Percentiles rank a stretch among this genome's conserved stretches.
phyloP scores from a whole-genome alignment of 108 stramenopile species.

The Cyclotella cryptica region DNA sequence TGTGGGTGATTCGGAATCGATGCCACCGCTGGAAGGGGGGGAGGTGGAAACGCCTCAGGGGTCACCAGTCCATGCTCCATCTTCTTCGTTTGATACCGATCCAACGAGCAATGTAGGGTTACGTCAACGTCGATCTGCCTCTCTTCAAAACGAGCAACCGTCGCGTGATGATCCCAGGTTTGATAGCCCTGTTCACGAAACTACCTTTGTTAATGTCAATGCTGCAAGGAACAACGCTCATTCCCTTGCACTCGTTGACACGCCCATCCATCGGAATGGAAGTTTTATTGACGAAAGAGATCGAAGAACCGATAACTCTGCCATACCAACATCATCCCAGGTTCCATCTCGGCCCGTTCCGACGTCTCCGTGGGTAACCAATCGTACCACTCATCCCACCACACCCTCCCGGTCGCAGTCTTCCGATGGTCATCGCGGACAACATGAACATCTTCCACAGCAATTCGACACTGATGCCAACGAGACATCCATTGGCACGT shows the following conservation, averaged over 20 bases:
- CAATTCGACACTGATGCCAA: neutral
- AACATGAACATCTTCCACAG: neutral
- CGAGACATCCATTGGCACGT: slow-evolving; percentile 11
- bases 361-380: slow-evolving; percentile 27
- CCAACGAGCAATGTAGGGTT: slow-evolving; percentile 29
- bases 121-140: slow-evolving; percentile 12
- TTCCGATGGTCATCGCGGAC: neutral
- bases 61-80: neutral
- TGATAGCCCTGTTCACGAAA: neutral
- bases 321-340: neutral
- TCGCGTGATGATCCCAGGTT: neutral
- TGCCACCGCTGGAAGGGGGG: neutral
- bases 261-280: slow-evolving; percentile 40
- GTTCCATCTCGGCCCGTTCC: slow-evolving; percentile 41
- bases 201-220: neutral
- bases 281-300: slow-evolving; percentile 4
- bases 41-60: neutral
- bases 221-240: neutral
- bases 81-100: slow-evolving; percentile 23
- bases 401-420: slow-evolving; percentile 1
- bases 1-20: neutral
- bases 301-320: neutral
- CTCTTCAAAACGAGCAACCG: neutral
- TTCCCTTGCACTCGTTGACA: slow-evolving; percentile 18
- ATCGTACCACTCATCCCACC: slow-evolving; percentile 15